Evolutionary conservation across 306 rosid genomes (phyloP), one percentile per base, ranked within the genome.

Genomic region (Boehmeria nivea): DNA sequence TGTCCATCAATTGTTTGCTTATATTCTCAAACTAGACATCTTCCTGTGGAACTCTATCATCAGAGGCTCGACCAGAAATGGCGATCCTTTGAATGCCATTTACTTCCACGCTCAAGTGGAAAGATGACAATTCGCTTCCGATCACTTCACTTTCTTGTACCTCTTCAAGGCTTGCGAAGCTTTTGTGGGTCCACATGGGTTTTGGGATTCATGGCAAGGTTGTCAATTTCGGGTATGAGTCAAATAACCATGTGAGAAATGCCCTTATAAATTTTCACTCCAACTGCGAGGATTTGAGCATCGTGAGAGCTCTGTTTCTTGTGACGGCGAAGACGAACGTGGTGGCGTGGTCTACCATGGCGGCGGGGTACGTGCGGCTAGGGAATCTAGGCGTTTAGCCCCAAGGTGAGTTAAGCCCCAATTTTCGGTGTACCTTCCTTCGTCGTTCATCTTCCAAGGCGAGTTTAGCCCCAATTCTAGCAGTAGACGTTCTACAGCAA

Each of bases 101-200:
- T 36, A 66, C 16, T 61, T 83, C 23, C 86, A 79, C 38, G 8
- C 67, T 56, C 81, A 43, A 46, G 81, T 86, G 95, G 81, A 71
- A 27, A 46, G 34, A 18, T 70, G 56, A 31, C 27, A 36, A 3
- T 60, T 73, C 2, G 67, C 51, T 63, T 84, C 88, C 0, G 87
- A 83, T 61, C 54, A 47, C 31, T 86, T 75, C 65, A 89, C 95
- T 43, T 86, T 86, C 66, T 80, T 95, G 0, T 83, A 81, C 54
- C 56, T 89, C 2, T 80, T 89, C 42, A 83, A 86, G 79, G 95
- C 86, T 21, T 86, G 95, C 63, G 79, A 90, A 70, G 76, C 94
- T 86, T 53, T 70, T 48, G 12, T 90, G 83, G 97, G 76, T 74
- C 52, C 70, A 66, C 13, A 77, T 77, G 14, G 97, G 91, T 28